Evolutionary conservation across 2,329 filamentous ascomycete species (phyloP), one percentile per base, ranked within the genome.

Genomic region (Talaromyces sp.): DNA sequence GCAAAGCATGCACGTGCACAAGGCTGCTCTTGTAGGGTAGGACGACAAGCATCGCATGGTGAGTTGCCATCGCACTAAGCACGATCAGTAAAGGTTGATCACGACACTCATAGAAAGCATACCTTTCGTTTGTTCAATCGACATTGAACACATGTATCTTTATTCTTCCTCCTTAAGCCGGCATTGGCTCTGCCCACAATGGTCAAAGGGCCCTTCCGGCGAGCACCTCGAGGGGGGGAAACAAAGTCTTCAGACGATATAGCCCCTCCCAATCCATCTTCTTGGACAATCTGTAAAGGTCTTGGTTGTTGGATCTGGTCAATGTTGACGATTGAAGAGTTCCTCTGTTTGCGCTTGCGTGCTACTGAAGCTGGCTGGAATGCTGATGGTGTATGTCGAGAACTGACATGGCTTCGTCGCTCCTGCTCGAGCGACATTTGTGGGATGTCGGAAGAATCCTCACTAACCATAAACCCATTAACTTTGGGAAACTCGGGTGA

Each of bases 71-170:
- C 76, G 64, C 79, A 81, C 78, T 80, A 60, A 8, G 43, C 33
- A 19, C 19, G 14, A 45, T 59, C 19, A 52, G 41, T 61, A 19
- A 62, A 35, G 3, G 3, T 73, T 60, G 72, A 43, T 24, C 45
- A 39, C 31, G 9, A 43, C 11, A 13, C 13, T 3, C 8, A 10
- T 37, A 11, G 14, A 11, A 50, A 27, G 64, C 69, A 66, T 69
- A 80, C 78, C 75, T 80, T 80, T 68, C 77, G 76, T 69, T 81
- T 81, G 66, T 79, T 79, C 66, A 79, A 66, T 24, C 78, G 74
- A 63, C 79, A 81, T 66, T 79, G 78, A 14, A 81, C 76, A 70
- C 79, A 81, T 5, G 79, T 80, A 62, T 76, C 78, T 71, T 78
- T 80, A 66, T 80, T 79, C 70, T 79, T 80, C 45, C 79, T 73